Evolutionary conservation across 2,329 filamentous ascomycete genomes (phyloP).

Genomic region (Aureobasidium zeae): DNA sequence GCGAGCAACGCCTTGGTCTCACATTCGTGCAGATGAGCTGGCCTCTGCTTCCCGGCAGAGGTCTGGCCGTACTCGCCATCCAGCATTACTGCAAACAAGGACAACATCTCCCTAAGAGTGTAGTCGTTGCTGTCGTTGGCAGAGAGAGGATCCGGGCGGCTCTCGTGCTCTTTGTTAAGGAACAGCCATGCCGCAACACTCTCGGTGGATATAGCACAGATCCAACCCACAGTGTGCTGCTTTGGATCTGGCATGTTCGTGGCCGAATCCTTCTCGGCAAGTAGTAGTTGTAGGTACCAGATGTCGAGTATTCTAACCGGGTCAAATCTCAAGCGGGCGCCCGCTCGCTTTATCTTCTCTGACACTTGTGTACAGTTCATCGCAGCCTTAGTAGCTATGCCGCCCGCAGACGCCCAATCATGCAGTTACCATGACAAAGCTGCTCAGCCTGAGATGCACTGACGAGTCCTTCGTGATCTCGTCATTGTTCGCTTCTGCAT

Average conservation of each 20-base stretch:
- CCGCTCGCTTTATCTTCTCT: neutral
- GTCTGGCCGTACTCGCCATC: conserved; percentile 20
- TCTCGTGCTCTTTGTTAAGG: neutral
- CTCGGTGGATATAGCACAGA: conserved; percentile 18
- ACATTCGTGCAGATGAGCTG: no score
- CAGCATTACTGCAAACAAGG: conserved; percentile 25
- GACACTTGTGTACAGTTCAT: neutral
- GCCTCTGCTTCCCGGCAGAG: no score
- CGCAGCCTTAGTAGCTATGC: neutral
- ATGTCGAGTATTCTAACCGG: neutral
- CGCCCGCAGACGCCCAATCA: neutral
- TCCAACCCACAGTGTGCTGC: conserved; percentile 19
- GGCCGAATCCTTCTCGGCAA: neutral
- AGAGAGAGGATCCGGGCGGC: neutral
- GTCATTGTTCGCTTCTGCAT: neutral
- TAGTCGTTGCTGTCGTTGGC: conserved; percentile 23
- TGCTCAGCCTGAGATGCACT: neutral
- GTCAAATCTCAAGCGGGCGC: neutral
- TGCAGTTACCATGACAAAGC: neutral
- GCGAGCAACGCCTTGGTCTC: no score
- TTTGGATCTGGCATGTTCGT: conserved; percentile 3
- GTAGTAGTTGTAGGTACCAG: no score
- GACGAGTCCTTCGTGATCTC: neutral
- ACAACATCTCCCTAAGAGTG: conserved; percentile 24
- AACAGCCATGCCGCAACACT: neutral